phyloP scores from a whole-genome alignment of 805 yeast species.

The Middelhovenomyces tepae region DNA sequence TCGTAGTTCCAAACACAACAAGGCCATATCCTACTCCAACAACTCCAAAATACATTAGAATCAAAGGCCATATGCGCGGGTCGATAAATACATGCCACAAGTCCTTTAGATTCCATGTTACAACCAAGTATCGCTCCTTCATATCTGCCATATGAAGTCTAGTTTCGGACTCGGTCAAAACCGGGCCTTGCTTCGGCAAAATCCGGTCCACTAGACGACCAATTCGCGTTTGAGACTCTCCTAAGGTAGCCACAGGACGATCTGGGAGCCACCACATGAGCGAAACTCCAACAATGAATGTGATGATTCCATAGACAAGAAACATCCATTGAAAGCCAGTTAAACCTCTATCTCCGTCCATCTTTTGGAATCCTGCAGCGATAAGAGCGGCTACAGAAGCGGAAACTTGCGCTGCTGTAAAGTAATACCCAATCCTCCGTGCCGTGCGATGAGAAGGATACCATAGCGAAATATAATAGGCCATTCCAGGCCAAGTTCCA shows the following conservation, averaged over 20 bases:
- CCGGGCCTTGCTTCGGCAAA: slow-evolving; percentile 24
- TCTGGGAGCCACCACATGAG: slow-evolving; percentile 84
- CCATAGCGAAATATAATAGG: slow-evolving; percentile 76
- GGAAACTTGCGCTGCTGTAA: slow-evolving; percentile 85
- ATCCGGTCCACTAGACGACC: slow-evolving; percentile 7
- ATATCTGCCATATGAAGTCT: slow-evolving; percentile 53
- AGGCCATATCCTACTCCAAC: slow-evolving; percentile 88
- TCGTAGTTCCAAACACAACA: slow-evolving; percentile 76
- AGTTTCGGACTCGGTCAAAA: slow-evolving; percentile 47
- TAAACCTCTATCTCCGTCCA: slow-evolving; percentile 61
- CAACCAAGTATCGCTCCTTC: slow-evolving; percentile 37
- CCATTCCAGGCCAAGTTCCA: slow-evolving; percentile 87
- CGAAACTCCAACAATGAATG: slow-evolving; percentile 52
- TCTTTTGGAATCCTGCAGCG: slow-evolving; percentile 78
- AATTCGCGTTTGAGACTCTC: slow-evolving; percentile 3
- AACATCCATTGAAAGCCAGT: slow-evolving; percentile 87
- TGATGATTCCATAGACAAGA: slow-evolving; percentile 63
- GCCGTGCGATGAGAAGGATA: slow-evolving; percentile 74
- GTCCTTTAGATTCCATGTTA: slow-evolving; percentile 54
- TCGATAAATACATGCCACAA: slow-evolving; percentile 49
- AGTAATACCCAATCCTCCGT: slow-evolving; percentile 75
- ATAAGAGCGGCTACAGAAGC: slow-evolving; percentile 86
- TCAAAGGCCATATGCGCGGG: slow-evolving; percentile 65
- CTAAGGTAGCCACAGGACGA: slow-evolving; percentile 39
- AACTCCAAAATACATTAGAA: slow-evolving; percentile 86